phyloP scores from a whole-genome alignment of 345 rosid species.

The Euclidium syriacum region DNA sequence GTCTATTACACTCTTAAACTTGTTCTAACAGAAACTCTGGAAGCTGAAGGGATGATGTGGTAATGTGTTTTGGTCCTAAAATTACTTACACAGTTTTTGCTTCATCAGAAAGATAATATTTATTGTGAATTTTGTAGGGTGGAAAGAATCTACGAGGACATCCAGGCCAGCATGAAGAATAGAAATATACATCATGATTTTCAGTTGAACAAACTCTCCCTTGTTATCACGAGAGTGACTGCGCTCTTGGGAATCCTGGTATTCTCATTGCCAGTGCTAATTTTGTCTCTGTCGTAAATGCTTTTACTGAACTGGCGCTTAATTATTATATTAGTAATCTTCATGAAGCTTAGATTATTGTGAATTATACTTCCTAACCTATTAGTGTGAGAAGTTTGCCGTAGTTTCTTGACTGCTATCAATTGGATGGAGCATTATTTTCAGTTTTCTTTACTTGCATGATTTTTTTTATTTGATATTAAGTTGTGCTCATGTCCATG shows the following conservation, averaged over 20 bases:
- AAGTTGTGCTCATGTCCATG: conserved; percentile 18
- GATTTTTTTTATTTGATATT: background rate
- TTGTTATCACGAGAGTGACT: conserved; percentile 71
- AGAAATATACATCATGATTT: conserved; percentile 53
- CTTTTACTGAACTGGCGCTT: background rate
- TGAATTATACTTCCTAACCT: background rate
- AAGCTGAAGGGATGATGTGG: conserved; percentile 92
- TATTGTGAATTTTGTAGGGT: conserved; percentile 53
- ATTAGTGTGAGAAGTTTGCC: background rate
- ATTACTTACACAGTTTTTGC: conserved; percentile 5
- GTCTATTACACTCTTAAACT: conserved; percentile 55
- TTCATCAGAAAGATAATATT: conserved; percentile 2
- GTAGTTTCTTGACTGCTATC: background rate
- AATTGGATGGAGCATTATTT: background rate
- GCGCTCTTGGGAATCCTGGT: conserved; percentile 91
- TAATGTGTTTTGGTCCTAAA: conserved; percentile 28
- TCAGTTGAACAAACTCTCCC: conserved; percentile 64
- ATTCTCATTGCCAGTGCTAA: conserved; percentile 1
- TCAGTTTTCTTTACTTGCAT: background rate
- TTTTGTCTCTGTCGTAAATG: background rate
- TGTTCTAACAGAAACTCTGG: conserved; percentile 70
- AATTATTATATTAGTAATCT: background rate
- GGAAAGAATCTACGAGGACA: conserved; percentile 69
- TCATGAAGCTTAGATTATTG: background rate
- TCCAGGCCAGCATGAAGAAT: conserved; percentile 45